Evolutionary conservation across 257 asterid genomes (phyloP).

Genomic region (Solanum sparsipilum): DNA sequence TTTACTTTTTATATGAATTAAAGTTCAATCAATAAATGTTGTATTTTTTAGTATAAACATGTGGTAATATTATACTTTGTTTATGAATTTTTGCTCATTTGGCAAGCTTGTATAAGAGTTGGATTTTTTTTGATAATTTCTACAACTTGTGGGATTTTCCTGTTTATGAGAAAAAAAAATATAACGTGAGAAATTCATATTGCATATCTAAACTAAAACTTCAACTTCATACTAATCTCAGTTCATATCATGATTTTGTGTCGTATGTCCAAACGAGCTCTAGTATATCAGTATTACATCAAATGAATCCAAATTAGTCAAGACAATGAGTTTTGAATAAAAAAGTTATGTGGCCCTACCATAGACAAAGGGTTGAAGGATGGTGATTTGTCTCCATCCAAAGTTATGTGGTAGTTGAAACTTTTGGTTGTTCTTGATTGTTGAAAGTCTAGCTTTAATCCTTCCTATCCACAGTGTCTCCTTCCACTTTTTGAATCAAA

Average conservation of each 20-base stretch:
- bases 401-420: conserved; percentile 6
- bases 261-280: not conserved
- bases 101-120: not conserved
- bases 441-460: conserved; percentile 3
- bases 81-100: too few relatives aligned
- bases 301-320: not conserved
- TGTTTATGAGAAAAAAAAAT: not conserved
- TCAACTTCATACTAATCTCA: too few relatives aligned
- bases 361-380: not conserved
- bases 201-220: too few relatives aligned
- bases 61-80: not conserved
- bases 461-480: not conserved
- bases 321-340: rapidly evolving
- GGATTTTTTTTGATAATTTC: too few relatives aligned
- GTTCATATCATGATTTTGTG: too few relatives aligned
- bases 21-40: not conserved
- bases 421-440: conserved; percentile 3
- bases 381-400: not conserved
- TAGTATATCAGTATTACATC: rapidly evolving
- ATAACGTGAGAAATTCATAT: not conserved
- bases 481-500: not conserved
- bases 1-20: not conserved
- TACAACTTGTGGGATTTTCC: too few relatives aligned
- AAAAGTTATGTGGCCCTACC: not conserved
- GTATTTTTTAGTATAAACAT: not conserved